Evolutionary conservation across 176 grass and related monocot species (phyloP).

Genomic region (Oryza longistaminata): DNA sequence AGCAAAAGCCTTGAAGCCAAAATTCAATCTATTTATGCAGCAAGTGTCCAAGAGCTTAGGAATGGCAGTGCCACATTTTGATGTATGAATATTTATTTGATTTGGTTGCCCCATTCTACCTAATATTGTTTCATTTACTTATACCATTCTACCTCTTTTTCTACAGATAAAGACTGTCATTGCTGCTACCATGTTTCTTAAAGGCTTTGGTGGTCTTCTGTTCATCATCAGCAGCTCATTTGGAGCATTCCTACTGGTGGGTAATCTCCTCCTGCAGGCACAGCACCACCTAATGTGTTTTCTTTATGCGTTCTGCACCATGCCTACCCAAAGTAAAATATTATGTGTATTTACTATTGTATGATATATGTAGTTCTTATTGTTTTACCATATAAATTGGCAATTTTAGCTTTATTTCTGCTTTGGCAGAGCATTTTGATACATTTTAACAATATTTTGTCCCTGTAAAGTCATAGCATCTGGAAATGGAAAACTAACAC

Average conservation of each 20-base stretch:
- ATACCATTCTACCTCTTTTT: not conserved
- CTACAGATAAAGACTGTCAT: conserved; percentile 69
- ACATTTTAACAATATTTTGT: not conserved
- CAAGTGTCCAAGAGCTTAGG: conserved; percentile 50
- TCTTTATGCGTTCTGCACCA: not conserved
- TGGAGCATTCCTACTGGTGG: conserved; percentile 60
- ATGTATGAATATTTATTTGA: conserved; percentile 39
- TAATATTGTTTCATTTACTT: not conserved
- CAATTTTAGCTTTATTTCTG: not conserved
- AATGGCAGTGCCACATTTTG: conserved; percentile 47
- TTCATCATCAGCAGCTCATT: conserved; percentile 72
- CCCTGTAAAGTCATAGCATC: not conserved
- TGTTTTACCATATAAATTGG: not conserved
- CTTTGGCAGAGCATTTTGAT: not conserved
- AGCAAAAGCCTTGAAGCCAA: conserved; percentile 64
- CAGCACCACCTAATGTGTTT: not conserved
- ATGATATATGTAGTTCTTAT: not conserved
- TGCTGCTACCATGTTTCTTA: conserved; percentile 58
- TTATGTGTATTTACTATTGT: not conserved
- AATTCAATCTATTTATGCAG: conserved; percentile 54
- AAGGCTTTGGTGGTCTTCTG: conserved; percentile 69
- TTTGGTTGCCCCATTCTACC: not conserved
- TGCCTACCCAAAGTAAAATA: not conserved
- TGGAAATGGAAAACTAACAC: not conserved
- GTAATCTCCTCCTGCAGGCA: conserved; percentile 14